Base-by-base conservation (phyloP, 208 protist species). In the Plasmodiophora brassicae region DNA sequence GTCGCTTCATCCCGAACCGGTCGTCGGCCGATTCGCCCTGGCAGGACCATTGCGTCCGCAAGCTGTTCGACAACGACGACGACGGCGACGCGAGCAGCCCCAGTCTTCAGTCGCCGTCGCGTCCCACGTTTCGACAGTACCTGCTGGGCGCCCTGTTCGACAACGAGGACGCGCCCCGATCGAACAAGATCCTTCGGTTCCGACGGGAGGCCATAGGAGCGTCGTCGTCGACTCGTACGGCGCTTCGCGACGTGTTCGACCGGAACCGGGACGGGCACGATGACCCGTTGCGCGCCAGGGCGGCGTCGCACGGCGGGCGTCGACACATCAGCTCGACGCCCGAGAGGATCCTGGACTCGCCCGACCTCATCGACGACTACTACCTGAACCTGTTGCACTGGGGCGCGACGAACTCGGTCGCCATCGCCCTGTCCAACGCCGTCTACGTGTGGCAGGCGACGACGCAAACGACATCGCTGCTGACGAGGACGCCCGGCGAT, bases 311-410 rank as follows among this genome's bases (percentile, higher is more conserved):
- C 50, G 50, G 14, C 25, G 25, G 5, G 5, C 65, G 5, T 8
- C 86, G 89, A 0, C 78, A 60, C 54, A 71, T 87, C 0, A 45
- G 0, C 41, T 88, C 43, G 44, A 90, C 87, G 71, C 5, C 84
- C 8, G 91, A 45, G 10, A 85, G 93, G 95, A 97, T 99, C 53
- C 92, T 99, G 0, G 98, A 99, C 91, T 98, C 98, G 36, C 97
- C 97, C 0, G 96, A 98, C 85, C 92, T 99, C 83, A 90, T 97
- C 71, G 97, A 99, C 88, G 98, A 99, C 94, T 99, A 97, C 89
- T 99, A 99, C 93, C 93, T 99, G 14, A 99, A 99, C 90, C 92
- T 99, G 1, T 93, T 99, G 0, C 98, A 99, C 92, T 99, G 98
- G 97, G 94, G 91, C 53, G 88, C 86, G 28, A 93, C 96, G 84